A percentile compares a stretch with the other conserved stretches of the same genome.
phyloP scores from a whole-genome alignment of 2,329 filamentous ascomycete genomes.

The Mycosphaerelloides madeirae region DNA sequence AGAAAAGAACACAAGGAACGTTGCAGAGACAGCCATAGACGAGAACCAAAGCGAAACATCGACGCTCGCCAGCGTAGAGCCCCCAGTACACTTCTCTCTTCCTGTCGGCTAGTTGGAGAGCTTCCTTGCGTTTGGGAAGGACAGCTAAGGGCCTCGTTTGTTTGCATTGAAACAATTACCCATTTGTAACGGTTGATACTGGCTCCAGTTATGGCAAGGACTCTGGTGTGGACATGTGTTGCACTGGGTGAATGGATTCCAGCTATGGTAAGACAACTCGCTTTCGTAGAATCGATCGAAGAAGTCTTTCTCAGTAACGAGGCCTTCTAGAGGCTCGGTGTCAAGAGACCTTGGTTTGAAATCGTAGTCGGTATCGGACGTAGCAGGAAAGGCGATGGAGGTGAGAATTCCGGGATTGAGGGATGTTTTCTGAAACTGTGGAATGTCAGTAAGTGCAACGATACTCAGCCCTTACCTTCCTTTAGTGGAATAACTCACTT shows the following conservation, averaged over 20 bases:
- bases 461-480: too few relatives aligned
- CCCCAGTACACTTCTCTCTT: slow-evolving; percentile 4
- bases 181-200: not conserved
- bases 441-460: too few relatives aligned
- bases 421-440: slow-evolving; percentile 5
- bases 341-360: slow-evolving; percentile 2
- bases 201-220: too few relatives aligned
- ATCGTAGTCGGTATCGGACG: not conserved
- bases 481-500: too few relatives aligned
- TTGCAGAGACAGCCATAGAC: not conserved
- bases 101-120: not conserved
- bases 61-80: slow-evolving; percentile 3
- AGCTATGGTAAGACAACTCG: not conserved
- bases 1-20: slow-evolving; percentile 5
- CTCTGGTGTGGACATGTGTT: too few relatives aligned
- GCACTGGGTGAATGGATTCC: not conserved
- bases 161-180: not conserved
- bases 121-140: slow-evolving; percentile 1
- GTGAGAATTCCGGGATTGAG: not conserved
- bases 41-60: not conserved
- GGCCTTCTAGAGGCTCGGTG: slow-evolving; percentile 1
- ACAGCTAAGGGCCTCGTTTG: not conserved
- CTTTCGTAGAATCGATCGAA: slow-evolving; percentile 1
- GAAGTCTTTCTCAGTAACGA: slow-evolving; percentile 4
- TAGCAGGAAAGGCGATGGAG: not conserved